A percentile compares a stretch with the other conserved stretches of the same genome.
phyloP scores from a whole-genome alignment of 495 filamentous ascomycete species.

The Penicillium antarcticum region DNA sequence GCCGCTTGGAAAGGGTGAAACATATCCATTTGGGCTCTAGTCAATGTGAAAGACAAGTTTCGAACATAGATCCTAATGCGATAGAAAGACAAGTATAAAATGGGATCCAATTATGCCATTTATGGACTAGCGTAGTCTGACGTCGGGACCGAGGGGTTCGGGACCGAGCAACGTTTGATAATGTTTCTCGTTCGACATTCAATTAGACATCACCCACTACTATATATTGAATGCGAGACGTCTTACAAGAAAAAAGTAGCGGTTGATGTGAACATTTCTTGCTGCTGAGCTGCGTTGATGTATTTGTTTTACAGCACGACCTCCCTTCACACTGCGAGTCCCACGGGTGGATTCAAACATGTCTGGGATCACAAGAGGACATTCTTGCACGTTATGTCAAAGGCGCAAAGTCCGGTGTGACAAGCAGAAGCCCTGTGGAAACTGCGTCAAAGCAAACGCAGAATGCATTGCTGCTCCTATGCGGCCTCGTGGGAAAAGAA shows the following conservation, averaged over 20 bases:
- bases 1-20: conserved; percentile 44
- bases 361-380: not conserved
- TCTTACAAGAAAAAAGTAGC: too few relatives aligned
- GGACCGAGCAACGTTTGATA: not conserved
- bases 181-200: too few relatives aligned
- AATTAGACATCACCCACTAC: too few relatives aligned
- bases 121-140: conserved; percentile 2
- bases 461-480: conserved; percentile 23
- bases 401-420: conserved; percentile 39
- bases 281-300: too few relatives aligned
- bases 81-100: too few relatives aligned
- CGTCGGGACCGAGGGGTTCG: not conserved
- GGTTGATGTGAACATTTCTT: too few relatives aligned
- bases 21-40: conserved; percentile 57
- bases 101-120: too few relatives aligned
- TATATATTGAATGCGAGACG: too few relatives aligned
- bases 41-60: too few relatives aligned
- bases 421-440: conserved; percentile 28
- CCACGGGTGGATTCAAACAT: not conserved
- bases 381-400: conserved; percentile 24
- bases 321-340: too few relatives aligned
- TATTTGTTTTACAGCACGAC: too few relatives aligned
- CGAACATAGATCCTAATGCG: too few relatives aligned
- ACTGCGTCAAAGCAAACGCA: conserved; percentile 24
- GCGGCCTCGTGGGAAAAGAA: conserved; percentile 19